These are phyloP conservation scores for Mucor plumbeus DNA, from an alignment of 371 early-diverging fungal genomes.

Conservation along the genomic window DNA sequence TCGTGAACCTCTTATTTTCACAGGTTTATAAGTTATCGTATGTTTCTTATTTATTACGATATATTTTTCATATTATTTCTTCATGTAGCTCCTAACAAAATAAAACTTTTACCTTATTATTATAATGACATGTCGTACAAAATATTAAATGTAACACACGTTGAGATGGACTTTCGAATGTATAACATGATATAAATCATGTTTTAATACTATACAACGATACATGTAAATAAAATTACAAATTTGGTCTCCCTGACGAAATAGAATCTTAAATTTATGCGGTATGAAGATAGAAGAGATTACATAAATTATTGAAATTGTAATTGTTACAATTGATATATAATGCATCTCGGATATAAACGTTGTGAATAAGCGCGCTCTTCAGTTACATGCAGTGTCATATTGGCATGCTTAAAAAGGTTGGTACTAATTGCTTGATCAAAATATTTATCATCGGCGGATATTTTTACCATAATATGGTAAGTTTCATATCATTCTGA, in stretches of 20 bases:
- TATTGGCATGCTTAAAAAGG: neutral
- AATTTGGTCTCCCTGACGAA: neutral
- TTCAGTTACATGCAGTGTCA: neutral
- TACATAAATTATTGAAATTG: neutral
- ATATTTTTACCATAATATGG: neutral
- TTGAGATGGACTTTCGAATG: neutral
- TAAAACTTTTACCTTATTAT: too few species aligned
- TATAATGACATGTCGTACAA: neutral
- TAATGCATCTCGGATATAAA: neutral
- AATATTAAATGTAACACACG: neutral
- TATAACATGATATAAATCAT: neutral
- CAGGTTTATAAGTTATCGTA: neutral
- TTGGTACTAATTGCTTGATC: neutral
- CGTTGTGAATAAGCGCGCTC: neutral
- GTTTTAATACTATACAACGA: neutral
- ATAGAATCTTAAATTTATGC: neutral
- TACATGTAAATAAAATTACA: neutral
- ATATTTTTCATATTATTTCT: neutral
- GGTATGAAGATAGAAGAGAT: neutral
- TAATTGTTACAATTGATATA: neutral
- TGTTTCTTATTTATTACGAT: neutral
- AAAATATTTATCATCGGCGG: neutral
- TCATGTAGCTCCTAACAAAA: too few species aligned
- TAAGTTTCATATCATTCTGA: too few species aligned
- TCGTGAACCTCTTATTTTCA: conserved; percentile 28